These are phyloP conservation scores for Colletotrichum sp. DNA, from an alignment of 2,329 filamentous ascomycete genomes.

Conservation along the genomic window DNA sequence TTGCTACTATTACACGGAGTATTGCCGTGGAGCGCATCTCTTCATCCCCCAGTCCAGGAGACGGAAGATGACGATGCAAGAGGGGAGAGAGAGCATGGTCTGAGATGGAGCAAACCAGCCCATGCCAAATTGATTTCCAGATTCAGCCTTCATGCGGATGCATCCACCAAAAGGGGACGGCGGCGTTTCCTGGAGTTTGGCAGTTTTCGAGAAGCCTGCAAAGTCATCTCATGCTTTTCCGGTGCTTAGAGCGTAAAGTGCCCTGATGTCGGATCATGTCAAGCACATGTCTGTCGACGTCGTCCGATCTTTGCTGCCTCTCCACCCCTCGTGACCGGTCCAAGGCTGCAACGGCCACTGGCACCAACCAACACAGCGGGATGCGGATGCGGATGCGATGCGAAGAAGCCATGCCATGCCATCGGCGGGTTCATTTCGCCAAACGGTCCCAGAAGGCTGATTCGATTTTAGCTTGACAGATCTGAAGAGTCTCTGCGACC, in stretches of 20 bases:
- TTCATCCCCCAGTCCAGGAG: background rate
- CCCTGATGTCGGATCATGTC: slow-evolving; percentile 7
- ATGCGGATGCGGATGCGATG: background rate
- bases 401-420: background rate
- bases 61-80: background rate
- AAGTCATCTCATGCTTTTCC: background rate
- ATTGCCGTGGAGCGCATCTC: background rate
- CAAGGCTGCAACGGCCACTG: background rate
- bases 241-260: background rate
- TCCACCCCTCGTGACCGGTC: slow-evolving; percentile 10
- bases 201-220: background rate
- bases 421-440: background rate
- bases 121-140: slow-evolving; percentile 1
- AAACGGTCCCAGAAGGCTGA: slow-evolving; percentile 4
- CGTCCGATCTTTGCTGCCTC: slow-evolving; percentile 8
- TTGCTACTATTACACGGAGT: background rate
- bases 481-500: background rate
- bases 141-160: slow-evolving; percentile 2
- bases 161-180: background rate
- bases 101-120: background rate
- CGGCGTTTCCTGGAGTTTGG: background rate
- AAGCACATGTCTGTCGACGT: slow-evolving; percentile 8
- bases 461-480: background rate
- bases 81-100: background rate
- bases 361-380: background rate